phyloP scores from a whole-genome alignment of 257 asterid species.

The Misopates orontium region DNA sequence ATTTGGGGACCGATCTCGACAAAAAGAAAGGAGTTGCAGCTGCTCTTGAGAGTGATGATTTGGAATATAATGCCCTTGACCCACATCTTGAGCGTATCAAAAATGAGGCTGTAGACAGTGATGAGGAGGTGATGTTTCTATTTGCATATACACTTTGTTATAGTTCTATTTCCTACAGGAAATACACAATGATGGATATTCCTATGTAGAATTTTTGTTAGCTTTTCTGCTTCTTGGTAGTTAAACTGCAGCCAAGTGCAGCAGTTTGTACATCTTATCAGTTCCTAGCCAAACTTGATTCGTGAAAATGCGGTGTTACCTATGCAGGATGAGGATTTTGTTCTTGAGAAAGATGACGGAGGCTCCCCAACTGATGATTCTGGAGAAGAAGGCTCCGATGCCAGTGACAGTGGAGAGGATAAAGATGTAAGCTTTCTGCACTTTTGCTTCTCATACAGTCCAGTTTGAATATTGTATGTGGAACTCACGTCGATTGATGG shows the following conservation, averaged over 20 bases:
- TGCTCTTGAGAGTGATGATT: constrained; percentile 53
- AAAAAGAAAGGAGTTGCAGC: constrained; percentile 55
- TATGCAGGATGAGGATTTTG: constrained; percentile 83
- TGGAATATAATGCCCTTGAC: constrained; percentile 73
- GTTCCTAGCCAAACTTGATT: neutral
- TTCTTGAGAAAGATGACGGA: constrained; percentile 68
- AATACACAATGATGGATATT: too few relatives aligned
- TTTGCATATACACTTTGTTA: neutral
- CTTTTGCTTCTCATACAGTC: neutral
- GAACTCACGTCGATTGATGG: constrained; percentile 26
- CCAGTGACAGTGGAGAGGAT: constrained; percentile 59
- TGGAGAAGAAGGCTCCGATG: constrained; percentile 82
- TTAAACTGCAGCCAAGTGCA: constrained; percentile 3
- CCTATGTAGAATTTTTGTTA: too few relatives aligned
- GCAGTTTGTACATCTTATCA: neutral
- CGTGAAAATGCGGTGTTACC: neutral
- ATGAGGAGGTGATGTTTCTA: constrained; percentile 60
- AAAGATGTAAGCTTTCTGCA: constrained; percentile 47
- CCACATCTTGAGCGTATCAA: constrained; percentile 85
- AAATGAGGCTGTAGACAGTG: constrained; percentile 76
- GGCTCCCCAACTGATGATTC: constrained; percentile 98
- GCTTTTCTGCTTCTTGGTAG: neutral
- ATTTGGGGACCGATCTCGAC: constrained; percentile 45
- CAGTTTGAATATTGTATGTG: constrained; percentile 7
- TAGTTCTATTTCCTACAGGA: neutral